These are phyloP conservation scores for Aspergillus nomiae DNA, from an alignment of 2,329 filamentous ascomycete genomes.

Conservation along the genomic window DNA sequence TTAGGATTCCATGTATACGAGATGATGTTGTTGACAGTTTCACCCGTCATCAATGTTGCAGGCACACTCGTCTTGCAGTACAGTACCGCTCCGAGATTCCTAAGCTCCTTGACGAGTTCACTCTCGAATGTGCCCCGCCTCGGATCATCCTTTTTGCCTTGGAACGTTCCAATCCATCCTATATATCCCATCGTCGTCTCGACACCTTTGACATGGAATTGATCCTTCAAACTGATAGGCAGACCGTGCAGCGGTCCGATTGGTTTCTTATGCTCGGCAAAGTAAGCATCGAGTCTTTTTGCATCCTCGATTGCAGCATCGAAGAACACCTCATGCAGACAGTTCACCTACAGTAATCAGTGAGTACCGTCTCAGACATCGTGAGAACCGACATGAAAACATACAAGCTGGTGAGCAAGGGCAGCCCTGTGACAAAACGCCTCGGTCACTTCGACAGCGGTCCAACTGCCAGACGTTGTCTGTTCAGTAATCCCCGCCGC, in stretches of 20 bases:
- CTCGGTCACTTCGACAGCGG: conserved; percentile 56
- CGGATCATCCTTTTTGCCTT: conserved; percentile 57
- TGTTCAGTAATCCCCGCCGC: conserved; percentile 58
- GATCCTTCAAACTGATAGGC: conserved; percentile 57
- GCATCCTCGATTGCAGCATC: conserved; percentile 54
- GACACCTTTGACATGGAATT: conserved; percentile 51
- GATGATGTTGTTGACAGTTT: conserved; percentile 65
- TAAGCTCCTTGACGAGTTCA: conserved; percentile 59
- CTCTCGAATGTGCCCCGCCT: conserved; percentile 56
- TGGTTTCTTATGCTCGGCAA: conserved; percentile 43
- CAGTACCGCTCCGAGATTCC: conserved; percentile 55
- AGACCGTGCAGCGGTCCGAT: conserved; percentile 65
- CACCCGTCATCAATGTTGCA: conserved; percentile 58
- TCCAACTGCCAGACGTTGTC: conserved; percentile 58
- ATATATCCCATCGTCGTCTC: conserved; percentile 65
- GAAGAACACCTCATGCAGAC: conserved; percentile 58
- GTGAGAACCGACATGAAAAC: conserved; percentile 7
- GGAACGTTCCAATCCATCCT: conserved; percentile 64
- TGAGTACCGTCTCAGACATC: neutral
- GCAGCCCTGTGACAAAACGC: conserved; percentile 61
- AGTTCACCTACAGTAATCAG: conserved; percentile 40
- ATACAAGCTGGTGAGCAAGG: conserved; percentile 61
- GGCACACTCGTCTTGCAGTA: conserved; percentile 60
- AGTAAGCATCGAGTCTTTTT: conserved; percentile 51
- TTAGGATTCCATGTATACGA: conserved; percentile 60